phyloP scores from a whole-genome alignment of 805 yeast species.

The Citeromyces nyonsensis region DNA sequence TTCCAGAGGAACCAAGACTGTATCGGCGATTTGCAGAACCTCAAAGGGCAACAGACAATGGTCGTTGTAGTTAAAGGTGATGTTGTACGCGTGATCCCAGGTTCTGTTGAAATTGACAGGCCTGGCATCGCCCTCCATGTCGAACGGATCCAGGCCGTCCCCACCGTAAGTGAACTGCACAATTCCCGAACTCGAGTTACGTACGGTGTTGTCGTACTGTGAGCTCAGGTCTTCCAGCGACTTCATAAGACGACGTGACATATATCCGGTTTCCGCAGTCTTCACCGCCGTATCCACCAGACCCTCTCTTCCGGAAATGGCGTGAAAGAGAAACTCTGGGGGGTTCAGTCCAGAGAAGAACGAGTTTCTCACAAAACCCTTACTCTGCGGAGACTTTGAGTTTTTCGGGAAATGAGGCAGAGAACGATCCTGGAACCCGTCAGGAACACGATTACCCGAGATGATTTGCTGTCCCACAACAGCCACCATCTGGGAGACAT shows the following conservation, averaged over 20 bases:
- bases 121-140: slow-evolving; percentile 97
- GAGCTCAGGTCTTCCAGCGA: slow-evolving; percentile 92
- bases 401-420: slow-evolving; percentile 92
- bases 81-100: slow-evolving; percentile 82
- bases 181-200: slow-evolving; percentile 91
- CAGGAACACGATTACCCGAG: slow-evolving; percentile 97
- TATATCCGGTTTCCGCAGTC: slow-evolving; percentile 97
- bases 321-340: slow-evolving; percentile 94
- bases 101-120: slow-evolving; percentile 91
- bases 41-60: slow-evolving; percentile 56
- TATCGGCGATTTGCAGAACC: slow-evolving; percentile 37
- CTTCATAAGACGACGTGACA: slow-evolving; percentile 96
- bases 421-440: slow-evolving; percentile 98
- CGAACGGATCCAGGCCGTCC: slow-evolving; percentile 94
- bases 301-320: slow-evolving; percentile 99
- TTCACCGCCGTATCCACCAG: slow-evolving; percentile 98
- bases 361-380: slow-evolving; percentile 94
- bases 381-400: slow-evolving; percentile 94
- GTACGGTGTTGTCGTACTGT: slow-evolving; percentile 84
- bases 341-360: slow-evolving; percentile 90
- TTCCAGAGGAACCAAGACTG: slow-evolving; percentile 47
- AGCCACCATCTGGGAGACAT: slow-evolving; percentile 99
- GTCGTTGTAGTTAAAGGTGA: slow-evolving; percentile 45
- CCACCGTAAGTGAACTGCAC: slow-evolving; percentile 98
- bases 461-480: slow-evolving; percentile 99